Evolutionary conservation across 768 basidiomycete species (phyloP).

Genomic region (Austroboletus festivus): DNA sequence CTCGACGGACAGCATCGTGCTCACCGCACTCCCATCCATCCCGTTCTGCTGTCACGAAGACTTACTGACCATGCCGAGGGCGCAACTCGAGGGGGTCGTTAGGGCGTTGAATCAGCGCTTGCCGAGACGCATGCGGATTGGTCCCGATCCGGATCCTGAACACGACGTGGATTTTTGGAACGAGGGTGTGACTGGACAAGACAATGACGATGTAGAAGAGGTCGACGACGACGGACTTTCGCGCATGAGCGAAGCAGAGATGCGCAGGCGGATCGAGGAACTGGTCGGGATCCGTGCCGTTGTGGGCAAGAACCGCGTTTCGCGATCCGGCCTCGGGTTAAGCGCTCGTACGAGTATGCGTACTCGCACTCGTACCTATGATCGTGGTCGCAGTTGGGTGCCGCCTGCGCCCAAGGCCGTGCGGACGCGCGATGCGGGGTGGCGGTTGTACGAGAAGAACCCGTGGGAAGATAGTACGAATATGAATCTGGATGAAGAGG

Average conservation of each 20-base stretch:
- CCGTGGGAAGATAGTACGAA: no score
- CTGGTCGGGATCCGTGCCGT: constrained; percentile 51
- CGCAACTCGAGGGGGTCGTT: constrained; percentile 53
- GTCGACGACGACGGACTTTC: constrained; percentile 14
- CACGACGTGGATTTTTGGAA: constrained; percentile 24
- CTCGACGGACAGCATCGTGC: constrained; percentile 51
- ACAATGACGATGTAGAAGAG: neutral
- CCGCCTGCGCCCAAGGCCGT: constrained; percentile 29
- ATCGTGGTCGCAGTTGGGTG: no score
- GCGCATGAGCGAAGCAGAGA: constrained; percentile 37
- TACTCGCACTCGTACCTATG: no score
- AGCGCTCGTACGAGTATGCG: constrained; percentile 4
- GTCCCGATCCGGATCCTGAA: constrained; percentile 38
- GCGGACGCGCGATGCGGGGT: constrained; percentile 21
- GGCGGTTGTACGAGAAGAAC: constrained; percentile 16
- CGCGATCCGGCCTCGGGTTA: constrained; percentile 25
- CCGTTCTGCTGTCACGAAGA: constrained; percentile 79
- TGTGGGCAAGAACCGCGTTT: constrained; percentile 30
- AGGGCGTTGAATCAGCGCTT: constrained; percentile 52
- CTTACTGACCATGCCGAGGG: constrained; percentile 58
- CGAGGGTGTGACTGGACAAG: neutral
- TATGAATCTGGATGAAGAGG: constrained; percentile 18
- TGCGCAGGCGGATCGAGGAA: constrained; percentile 56
- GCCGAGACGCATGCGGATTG: constrained; percentile 50
- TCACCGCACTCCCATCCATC: constrained; percentile 54